Base-by-base conservation (phyloP, 2,329 filamentous ascomycete genomes). In the Fusarium sp. region DNA sequence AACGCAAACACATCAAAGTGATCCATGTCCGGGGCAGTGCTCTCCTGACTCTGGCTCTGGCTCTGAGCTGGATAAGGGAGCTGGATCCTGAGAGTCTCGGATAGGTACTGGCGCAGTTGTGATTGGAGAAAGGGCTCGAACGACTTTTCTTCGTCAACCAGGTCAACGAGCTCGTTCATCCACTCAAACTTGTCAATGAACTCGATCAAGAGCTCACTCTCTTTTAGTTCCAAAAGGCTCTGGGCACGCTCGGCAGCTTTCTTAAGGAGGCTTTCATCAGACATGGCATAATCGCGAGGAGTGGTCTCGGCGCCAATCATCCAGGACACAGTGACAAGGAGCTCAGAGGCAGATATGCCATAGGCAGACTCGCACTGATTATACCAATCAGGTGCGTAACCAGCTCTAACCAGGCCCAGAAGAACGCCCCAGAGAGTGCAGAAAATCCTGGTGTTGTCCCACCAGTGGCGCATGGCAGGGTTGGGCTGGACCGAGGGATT, bases 401-500 rank as follows among this genome's bases (percentile, higher is more conserved):
- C 64, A 22, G 71, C 64, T 20, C 63, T 61, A 13, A 76, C 70
- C 22, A 65, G n/a, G 6, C 62, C 56, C 20, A 70, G 50, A 70
- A 79, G 75, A 25, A 61, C 63, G 35, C 65, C 45, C 77, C 77
- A 79, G 13, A 79, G 74, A 2, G 77, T 76, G 54, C 77, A 79
- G 35, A 75, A 79, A 20, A 79, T 35, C 18, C 65, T 68, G 29
- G 78, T 74, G 25, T 77, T 78, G 60, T 77, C 63, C 45, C 71
- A 66, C 77, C 77, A 79, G 33, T 52, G 61, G 14, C 62, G 56
- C 38, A 71, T 75, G 13, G 33, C 16, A 18, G 59, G 22, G 36
- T 52, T 66, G 54, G 63, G 62, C 8, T 65, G 29, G 25, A 77
- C 69, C 7, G 54, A 63, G 25, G 74, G 63, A 42, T 75, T 47